Evolutionary conservation across 768 basidiomycete genomes (phyloP).

Genomic region (Fomitopsis pulvina): DNA sequence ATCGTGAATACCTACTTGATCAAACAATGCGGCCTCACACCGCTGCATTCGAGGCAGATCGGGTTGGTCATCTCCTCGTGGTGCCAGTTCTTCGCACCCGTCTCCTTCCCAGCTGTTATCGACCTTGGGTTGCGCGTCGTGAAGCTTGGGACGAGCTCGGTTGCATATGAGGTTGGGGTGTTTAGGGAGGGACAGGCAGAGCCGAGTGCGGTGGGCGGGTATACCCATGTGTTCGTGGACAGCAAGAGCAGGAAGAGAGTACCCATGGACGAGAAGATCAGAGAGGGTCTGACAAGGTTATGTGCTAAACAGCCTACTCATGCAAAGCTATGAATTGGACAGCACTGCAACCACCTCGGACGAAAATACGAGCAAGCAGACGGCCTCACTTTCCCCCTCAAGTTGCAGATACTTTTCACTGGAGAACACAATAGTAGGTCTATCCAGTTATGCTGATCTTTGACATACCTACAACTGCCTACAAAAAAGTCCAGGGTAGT

Average conservation of each 20-base stretch:
- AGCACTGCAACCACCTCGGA: no score
- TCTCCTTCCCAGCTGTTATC: slow-evolving; percentile 67
- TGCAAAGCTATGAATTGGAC: slow-evolving; percentile 10
- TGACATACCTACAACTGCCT: no score
- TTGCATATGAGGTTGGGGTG: slow-evolving; percentile 74
- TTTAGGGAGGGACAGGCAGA: slow-evolving; percentile 38
- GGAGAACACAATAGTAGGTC: no score
- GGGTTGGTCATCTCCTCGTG: slow-evolving; percentile 76
- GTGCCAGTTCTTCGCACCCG: slow-evolving; percentile 70
- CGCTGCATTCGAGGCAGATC: slow-evolving; percentile 45
- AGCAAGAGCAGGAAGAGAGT: slow-evolving; percentile 49
- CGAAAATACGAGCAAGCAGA: no score
- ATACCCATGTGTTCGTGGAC: slow-evolving; percentile 83
- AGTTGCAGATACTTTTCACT: no score
- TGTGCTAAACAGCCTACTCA: neutral
- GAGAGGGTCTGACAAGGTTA: slow-evolving; percentile 42
- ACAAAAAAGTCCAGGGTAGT: no score
- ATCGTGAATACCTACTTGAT: slow-evolving; percentile 78
- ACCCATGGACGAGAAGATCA: slow-evolving; percentile 35
- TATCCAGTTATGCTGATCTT: no score
- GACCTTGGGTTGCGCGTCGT: slow-evolving; percentile 65
- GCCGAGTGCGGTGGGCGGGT: slow-evolving; percentile 44
- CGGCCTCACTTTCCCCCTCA: no score
- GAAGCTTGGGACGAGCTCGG: slow-evolving; percentile 68
- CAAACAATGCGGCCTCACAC: slow-evolving; percentile 49